Percentiles rank a stretch among this genome's conserved stretches.
These are phyloP conservation scores for Exsudoporus frostii DNA, from an alignment of 768 basidiomycete species.

Conservation along the genomic window DNA sequence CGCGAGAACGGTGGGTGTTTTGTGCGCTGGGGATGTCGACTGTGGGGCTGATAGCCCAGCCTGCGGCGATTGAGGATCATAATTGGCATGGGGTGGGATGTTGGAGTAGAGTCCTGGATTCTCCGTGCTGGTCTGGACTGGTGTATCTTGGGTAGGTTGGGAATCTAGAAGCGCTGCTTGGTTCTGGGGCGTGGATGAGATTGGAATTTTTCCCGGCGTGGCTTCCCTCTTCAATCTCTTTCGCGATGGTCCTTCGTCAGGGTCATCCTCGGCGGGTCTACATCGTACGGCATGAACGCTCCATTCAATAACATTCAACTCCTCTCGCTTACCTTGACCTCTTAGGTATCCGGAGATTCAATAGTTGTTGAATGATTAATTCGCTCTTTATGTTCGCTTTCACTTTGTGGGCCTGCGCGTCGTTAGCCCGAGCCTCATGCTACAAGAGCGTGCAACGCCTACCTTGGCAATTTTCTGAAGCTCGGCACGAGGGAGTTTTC, in stretches of 20 bases:
- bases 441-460: neutral
- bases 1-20: neutral
- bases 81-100: neutral
- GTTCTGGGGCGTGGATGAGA: neutral
- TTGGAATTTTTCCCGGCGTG: neutral
- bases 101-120: neutral
- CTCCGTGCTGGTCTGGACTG: neutral
- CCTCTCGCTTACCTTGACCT: conserved; percentile 8
- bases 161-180: neutral
- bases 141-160: neutral
- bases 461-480: conserved; percentile 30
- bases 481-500: conserved; percentile 21
- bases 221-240: conserved; percentile 12
- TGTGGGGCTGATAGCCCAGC: conserved; percentile 1
- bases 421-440: neutral
- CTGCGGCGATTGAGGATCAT: neutral
- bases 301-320: neutral
- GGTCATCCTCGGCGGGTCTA: conserved; percentile 8
- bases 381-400: conserved; percentile 29
- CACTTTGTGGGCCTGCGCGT: conserved; percentile 18
- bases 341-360: conserved; percentile 9
- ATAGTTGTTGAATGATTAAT: conserved; percentile 21
- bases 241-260: conserved; percentile 10
- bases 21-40: neutral
- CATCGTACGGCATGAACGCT: neutral